Conservation (phyloP, 164 flowering plant species). For the Platanus orientalis region DNA sequence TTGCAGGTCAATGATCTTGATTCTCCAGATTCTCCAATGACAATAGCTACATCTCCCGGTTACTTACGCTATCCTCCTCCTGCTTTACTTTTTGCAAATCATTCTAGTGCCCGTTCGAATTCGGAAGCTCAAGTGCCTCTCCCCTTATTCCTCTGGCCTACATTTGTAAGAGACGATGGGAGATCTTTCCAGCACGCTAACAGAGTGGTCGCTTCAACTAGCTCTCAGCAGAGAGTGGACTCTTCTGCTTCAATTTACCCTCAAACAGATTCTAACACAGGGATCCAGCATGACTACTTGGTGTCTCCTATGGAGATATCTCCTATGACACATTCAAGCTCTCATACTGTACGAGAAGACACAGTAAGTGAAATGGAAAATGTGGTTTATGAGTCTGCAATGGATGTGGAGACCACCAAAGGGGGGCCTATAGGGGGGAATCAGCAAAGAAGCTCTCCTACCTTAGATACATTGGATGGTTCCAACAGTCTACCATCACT, state of each 20-base stretch:
- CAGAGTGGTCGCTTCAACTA: slow-evolving; percentile 27
- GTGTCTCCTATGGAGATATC: slow-evolving; percentile 50
- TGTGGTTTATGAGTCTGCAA: slow-evolving; percentile 34
- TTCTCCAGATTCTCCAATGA: slow-evolving; percentile 78
- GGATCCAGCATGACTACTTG: slow-evolving; percentile 56
- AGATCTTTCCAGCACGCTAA: slow-evolving; percentile 38
- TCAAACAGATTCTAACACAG: slow-evolving; percentile 46
- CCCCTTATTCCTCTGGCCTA: slow-evolving; percentile 63
- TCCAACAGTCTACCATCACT: slow-evolving; percentile 3
- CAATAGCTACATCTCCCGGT: slow-evolving; percentile 76
- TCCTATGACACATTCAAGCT: slow-evolving; percentile 26
- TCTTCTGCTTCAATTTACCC: slow-evolving; percentile 53
- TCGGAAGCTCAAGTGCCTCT: slow-evolving; percentile 44
- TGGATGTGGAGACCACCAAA: slow-evolving; percentile 47
- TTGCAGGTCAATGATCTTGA: slow-evolving; percentile 89
- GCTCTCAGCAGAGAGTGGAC: slow-evolving; percentile 37
- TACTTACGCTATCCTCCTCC: slow-evolving; percentile 86
- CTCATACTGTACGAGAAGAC: slow-evolving; percentile 39
- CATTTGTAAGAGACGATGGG: slow-evolving; percentile 43
- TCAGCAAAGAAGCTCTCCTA: slow-evolving; percentile 14
- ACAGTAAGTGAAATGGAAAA: slow-evolving; percentile 30
- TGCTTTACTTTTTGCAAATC: slow-evolving; percentile 66
- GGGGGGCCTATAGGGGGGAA: slow-evolving; percentile 34
- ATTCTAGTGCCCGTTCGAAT: slow-evolving; percentile 36
- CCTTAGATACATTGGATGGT: slow-evolving; percentile 14